Evolutionary conservation across 2,329 filamentous ascomycete species (phyloP), one percentile per base, ranked within the genome.

Genomic region (Aspergillus persii): DNA sequence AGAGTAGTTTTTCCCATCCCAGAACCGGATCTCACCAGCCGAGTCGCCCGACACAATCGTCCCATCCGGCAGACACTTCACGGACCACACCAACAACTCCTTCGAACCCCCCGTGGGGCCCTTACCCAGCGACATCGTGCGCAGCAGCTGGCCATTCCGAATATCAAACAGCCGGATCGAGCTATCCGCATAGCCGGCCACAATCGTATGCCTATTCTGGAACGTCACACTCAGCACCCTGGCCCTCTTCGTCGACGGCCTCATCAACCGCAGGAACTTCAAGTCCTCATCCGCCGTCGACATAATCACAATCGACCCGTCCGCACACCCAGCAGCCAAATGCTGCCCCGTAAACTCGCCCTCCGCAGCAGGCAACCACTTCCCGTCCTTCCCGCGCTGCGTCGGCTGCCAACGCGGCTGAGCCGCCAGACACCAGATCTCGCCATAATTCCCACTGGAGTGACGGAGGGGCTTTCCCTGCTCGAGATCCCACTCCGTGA

Each of bases 31-130:
- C 72, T 98, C 92, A 33, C 95, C 95, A 4, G 92, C 93, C 3
- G 95, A 98, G 74, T 99, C 95, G 53, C 92, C 95, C 1, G 93
- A 96, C 11, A 98, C 88, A 62, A 99, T 95, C 66, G 95, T 92
- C 53, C 92, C 93, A 69, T 91, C 90, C 8, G 89, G 86, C 33
- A 98, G 82, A 70, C 90, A 92, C 76, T 92, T 96, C 62, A 99
- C 89, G 54, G 91, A 89, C 95, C 95, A 99, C 12, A 96, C 90
- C 53, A 98, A 87, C 58, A 93, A 89, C 65, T 96, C 90, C 75
- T 91, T 94, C 18, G 90, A 86, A 6, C 91, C 91, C 49, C 90
- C 90, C 7, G 81, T 80, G 9, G 91, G 82, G 39, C 94, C 91
- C 56, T 88, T 87, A 3, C 94, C 95, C 36, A 98, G 79, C 0